phyloP scores from a whole-genome alignment of 1,284 basidiomycete genomes.

The Cutaneotrichosporon sp. region DNA sequence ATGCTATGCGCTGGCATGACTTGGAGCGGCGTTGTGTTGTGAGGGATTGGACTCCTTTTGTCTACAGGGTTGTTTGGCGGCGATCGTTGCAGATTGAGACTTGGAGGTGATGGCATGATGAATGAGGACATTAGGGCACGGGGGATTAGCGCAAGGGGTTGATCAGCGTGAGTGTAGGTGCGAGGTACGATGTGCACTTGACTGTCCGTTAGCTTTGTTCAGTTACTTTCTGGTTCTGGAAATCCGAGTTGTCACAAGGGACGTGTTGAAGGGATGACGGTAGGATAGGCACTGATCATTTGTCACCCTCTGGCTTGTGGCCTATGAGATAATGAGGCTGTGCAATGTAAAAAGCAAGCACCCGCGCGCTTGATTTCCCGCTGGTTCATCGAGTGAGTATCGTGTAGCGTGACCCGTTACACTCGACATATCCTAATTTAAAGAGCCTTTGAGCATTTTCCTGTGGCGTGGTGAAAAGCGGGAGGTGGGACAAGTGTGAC shows the following conservation, averaged over 20 bases:
- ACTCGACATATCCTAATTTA: neutral
- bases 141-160: neutral
- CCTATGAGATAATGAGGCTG: neutral
- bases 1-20: conserved; percentile 7
- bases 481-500: neutral
- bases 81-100: neutral
- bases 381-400: neutral
- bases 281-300: no score
- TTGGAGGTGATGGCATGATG: neutral
- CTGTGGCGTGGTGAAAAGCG: neutral
- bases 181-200: neutral
- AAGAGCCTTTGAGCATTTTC: neutral
- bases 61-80: neutral
- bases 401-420: neutral
- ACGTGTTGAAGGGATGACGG: neutral
- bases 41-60: neutral
- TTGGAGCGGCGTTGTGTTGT: neutral
- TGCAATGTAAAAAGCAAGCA: neutral
- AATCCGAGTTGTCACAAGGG: neutral
- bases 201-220: neutral
- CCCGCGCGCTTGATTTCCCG: conserved; percentile 1
- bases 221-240: neutral
- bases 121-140: no score
- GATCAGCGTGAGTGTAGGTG: neutral
- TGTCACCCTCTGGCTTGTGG: neutral